These are phyloP conservation scores for Alnus rubra DNA, from an alignment of 306 rosid genomes.

Conservation along the genomic window DNA sequence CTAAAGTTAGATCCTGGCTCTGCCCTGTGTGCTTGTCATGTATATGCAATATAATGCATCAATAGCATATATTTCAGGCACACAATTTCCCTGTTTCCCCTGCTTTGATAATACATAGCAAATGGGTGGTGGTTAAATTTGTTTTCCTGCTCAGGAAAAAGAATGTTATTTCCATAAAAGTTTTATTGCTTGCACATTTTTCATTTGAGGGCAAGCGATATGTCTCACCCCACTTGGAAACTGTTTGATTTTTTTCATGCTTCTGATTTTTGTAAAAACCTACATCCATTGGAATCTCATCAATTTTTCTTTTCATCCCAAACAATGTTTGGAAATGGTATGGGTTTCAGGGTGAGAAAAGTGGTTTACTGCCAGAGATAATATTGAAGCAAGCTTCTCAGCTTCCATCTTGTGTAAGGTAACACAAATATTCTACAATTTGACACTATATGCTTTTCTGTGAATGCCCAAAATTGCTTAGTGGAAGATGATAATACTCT, in stretches of 20 bases:
- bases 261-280: slow-evolving; percentile 1
- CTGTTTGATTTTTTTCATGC: neutral
- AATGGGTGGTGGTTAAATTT: neutral
- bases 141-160: neutral
- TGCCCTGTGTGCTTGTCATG: slow-evolving; percentile 1
- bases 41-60: neutral
- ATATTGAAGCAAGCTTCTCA: slow-evolving; percentile 49
- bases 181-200: slow-evolving; percentile 15
- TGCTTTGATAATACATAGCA: neutral
- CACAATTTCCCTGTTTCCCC: neutral
- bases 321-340: slow-evolving; percentile 27
- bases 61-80: neutral
- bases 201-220: neutral
- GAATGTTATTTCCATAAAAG: neutral
- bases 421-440: slow-evolving; percentile 15
- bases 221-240: neutral
- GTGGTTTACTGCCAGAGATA: slow-evolving; percentile 33
- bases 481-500: slow-evolving; percentile 9
- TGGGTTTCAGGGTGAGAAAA: slow-evolving; percentile 53
- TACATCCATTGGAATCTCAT: slow-evolving; percentile 5
- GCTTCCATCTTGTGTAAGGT: slow-evolving; percentile 55
- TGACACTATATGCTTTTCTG: slow-evolving; percentile 1
- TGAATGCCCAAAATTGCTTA: slow-evolving; percentile 17
- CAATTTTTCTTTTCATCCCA: neutral
- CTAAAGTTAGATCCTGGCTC: neutral